A percentile compares a stretch with the other conserved stretches of the same genome.
Conservation (phyloP, 192 early-diverging fungal species). For the Piromyces finnis region DNA sequence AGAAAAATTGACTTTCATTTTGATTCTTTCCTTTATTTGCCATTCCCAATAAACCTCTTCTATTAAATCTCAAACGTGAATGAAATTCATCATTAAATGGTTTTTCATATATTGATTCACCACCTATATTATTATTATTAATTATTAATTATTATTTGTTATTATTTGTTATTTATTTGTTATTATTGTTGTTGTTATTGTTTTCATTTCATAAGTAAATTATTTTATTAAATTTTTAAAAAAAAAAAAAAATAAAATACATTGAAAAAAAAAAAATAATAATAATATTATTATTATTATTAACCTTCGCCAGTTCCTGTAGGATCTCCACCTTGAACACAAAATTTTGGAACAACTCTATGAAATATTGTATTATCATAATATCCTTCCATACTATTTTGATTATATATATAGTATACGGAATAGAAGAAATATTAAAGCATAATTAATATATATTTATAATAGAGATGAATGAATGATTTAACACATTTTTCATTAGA, state of each 20-base stretch:
- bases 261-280: no score
- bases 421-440: no score
- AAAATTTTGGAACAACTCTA: constrained; percentile 72
- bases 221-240: no score
- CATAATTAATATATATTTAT: no score
- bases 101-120: constrained; percentile 67
- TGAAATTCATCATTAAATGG: constrained; percentile 88
- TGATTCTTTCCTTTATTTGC: constrained; percentile 66
- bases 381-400: constrained; percentile 59
- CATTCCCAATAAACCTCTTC: constrained; percentile 76
- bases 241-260: no score
- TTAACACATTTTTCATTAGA: no score
- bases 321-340: constrained; percentile 89
- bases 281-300: not conserved
- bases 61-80: constrained; percentile 69
- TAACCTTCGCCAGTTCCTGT: constrained; percentile 53
- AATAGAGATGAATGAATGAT: no score
- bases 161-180: not conserved
- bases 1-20: constrained; percentile 88
- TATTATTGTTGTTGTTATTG: no score
- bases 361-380: constrained; percentile 82
- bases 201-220: no score
- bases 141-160: not conserved
- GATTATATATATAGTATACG: no score
- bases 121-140: constrained; percentile 25